Conservation (phyloP, 371 early-diverging fungal genomes). For the Capniomyces stellatus region DNA sequence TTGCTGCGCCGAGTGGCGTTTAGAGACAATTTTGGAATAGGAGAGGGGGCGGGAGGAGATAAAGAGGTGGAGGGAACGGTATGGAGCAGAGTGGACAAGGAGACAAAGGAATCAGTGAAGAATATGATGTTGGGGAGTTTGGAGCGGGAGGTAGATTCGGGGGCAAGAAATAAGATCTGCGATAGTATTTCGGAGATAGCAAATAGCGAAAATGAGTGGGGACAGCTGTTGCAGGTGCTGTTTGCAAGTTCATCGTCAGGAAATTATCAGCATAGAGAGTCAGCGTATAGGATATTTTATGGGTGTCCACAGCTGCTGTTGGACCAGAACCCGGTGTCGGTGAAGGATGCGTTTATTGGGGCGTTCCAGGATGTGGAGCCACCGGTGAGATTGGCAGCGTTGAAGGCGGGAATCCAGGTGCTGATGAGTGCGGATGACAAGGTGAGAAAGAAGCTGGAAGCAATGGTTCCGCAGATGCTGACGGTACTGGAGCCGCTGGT, state of each 20-base stretch:
- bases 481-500: constrained; percentile 41
- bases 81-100: constrained; percentile 48
- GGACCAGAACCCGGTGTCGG: constrained; percentile 6
- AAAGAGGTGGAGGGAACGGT: constrained; percentile 31
- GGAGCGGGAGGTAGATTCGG: constrained; percentile 42
- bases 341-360: constrained; percentile 47
- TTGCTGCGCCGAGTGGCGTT: constrained; percentile 75
- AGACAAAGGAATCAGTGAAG: constrained; percentile 44
- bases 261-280: constrained; percentile 56
- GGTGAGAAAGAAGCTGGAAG: constrained; percentile 25
- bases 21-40: constrained; percentile 24
- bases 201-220: constrained; percentile 47
- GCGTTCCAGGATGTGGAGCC: constrained; percentile 43
- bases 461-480: constrained; percentile 67
- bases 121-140: constrained; percentile 54
- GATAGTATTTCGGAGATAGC: constrained; percentile 81
- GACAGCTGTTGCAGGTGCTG: constrained; percentile 53
- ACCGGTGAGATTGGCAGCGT: constrained; percentile 65
- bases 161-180: constrained; percentile 71
- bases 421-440: constrained; percentile 37
- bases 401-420: constrained; percentile 70
- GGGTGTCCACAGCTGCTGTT: constrained; percentile 48
- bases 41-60: constrained; percentile 12
- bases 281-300: constrained; percentile 74
- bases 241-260: constrained; percentile 61